A percentile compares a stretch with the other conserved stretches of the same genome.
These are phyloP conservation scores for Globisporangium nodosum DNA, from an alignment of 352 stramenopile genomes.

Conservation along the genomic window DNA sequence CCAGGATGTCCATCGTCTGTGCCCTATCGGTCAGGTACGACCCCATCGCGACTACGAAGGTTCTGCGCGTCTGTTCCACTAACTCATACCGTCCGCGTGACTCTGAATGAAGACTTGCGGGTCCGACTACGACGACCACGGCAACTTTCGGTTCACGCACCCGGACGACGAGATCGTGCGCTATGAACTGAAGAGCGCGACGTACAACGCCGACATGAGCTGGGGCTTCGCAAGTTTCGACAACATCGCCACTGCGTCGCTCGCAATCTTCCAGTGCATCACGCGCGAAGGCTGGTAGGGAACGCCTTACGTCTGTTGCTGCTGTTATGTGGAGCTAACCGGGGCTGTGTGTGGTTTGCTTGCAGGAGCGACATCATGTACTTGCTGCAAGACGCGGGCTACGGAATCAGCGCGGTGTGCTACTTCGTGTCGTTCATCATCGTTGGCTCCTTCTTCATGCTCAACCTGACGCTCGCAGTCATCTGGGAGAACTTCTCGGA, in stretches of 20 bases:
- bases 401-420: conserved; percentile 37
- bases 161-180: conserved; percentile 26
- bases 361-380: conserved; percentile 62
- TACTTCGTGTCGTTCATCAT: conserved; percentile 90
- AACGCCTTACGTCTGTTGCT: no score
- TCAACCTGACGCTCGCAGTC: conserved; percentile 88
- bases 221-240: conserved; percentile 89
- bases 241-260: conserved; percentile 69
- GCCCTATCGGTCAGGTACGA: conserved; percentile 28
- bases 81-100: neutral
- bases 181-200: conserved; percentile 28
- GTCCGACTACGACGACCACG: conserved; percentile 54
- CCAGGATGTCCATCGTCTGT: conserved; percentile 28
- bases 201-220: conserved; percentile 73
- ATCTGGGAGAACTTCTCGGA: conserved; percentile 84
- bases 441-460: conserved; percentile 88
- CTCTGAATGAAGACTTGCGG: conserved; percentile 31
- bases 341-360: neutral
- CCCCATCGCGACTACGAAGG: no score
- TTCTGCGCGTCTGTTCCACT: no score
- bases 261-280: conserved; percentile 89
- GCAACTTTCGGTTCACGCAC: conserved; percentile 64
- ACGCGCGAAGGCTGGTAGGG: conserved; percentile 89
- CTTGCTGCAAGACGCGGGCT: conserved; percentile 49
- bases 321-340: neutral